Evolutionary conservation across 345 rosid species (phyloP).

Genomic region (Psidium guajava): DNA sequence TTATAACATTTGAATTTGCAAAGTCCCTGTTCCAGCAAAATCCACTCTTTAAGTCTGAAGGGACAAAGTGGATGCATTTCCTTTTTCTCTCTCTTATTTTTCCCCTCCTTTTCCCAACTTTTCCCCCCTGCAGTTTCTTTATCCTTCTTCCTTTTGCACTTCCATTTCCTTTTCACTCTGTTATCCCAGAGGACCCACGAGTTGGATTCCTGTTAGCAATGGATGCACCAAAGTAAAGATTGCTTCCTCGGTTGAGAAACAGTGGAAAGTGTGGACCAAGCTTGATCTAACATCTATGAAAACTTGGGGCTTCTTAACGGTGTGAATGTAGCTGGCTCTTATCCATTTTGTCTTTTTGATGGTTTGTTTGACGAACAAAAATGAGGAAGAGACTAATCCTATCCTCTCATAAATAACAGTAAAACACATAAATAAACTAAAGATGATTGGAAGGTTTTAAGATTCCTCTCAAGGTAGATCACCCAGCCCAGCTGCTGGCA

Average conservation of each 20-base stretch:
- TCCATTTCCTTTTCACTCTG: not conserved
- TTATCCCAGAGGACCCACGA: not conserved
- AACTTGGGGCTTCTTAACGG: not conserved
- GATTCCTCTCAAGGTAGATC: not conserved
- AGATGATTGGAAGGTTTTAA: not conserved
- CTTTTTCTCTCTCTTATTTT: not conserved
- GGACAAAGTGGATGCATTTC: not conserved
- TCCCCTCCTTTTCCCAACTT: not conserved
- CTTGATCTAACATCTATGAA: not conserved
- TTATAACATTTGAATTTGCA: not conserved
- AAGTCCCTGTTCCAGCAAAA: not conserved
- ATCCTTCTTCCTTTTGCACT: not conserved
- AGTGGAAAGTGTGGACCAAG: not conserved
- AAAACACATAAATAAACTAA: not conserved
- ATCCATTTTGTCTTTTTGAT: not conserved
- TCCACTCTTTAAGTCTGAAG: not conserved
- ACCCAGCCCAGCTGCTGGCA: not conserved
- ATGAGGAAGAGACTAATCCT: not conserved
- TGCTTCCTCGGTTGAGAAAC: not conserved
- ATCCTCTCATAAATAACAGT: not conserved
- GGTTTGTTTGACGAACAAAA: not conserved
- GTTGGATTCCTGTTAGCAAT: not conserved
- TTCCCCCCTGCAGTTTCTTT: not conserved
- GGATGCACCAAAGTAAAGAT: not conserved
- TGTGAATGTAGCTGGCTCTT: not conserved